Percentiles rank a stretch among this genome's conserved stretches.
These are phyloP conservation scores for Claviceps africana DNA, from an alignment of 2,329 filamentous ascomycete genomes.

Conservation along the genomic window DNA sequence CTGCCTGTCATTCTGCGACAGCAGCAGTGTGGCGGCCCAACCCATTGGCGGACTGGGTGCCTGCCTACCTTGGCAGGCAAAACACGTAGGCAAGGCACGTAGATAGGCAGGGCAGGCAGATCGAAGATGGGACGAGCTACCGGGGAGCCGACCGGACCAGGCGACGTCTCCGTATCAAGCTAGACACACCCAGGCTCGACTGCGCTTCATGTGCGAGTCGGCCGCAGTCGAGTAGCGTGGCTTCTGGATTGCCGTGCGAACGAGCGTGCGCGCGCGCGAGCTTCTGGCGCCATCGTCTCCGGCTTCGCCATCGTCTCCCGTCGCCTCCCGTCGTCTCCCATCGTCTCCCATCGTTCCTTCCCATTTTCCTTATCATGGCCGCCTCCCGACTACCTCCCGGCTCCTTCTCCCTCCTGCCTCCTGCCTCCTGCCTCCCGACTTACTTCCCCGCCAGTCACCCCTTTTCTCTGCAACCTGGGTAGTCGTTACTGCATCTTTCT, in stretches of 20 bases:
- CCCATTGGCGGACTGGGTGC: too few relatives aligned
- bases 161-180: background rate
- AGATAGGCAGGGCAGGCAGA: too few relatives aligned
- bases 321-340: background rate
- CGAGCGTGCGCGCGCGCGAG: background rate
- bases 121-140: background rate
- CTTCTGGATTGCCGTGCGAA: background rate
- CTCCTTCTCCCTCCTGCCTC: background rate
- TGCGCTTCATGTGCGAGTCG: background rate
- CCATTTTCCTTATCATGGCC: constrained; percentile 4
- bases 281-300: background rate
- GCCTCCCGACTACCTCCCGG: constrained; percentile 1
- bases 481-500: background rate
- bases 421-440: background rate
- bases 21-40: background rate
- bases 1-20: background rate
- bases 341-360: constrained; percentile 1
- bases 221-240: background rate
- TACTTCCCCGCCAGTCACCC: background rate
- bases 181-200: background rate
- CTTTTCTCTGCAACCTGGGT: background rate
- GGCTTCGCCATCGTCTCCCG: background rate
- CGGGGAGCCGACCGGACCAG: background rate
- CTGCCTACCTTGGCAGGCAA: too few relatives aligned
- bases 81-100: too few relatives aligned